A percentile compares a stretch with the other conserved stretches of the same genome.
These are phyloP conservation scores for Chrysoporthe cubensis DNA, from an alignment of 2,329 filamentous ascomycete species.

Conservation along the genomic window DNA sequence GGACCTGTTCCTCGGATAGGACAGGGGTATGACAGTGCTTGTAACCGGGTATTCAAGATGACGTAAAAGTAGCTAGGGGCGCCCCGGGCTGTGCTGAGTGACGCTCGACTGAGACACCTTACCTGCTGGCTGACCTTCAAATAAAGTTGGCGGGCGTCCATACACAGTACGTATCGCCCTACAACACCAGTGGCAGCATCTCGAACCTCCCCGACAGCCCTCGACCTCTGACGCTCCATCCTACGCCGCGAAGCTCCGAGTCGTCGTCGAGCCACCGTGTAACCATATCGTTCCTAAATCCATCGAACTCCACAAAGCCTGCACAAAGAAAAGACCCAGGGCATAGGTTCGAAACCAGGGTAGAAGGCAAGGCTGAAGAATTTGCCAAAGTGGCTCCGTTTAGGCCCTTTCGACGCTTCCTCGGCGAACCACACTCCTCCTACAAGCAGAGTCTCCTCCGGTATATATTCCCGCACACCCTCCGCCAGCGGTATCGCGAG, in stretches of 20 bases:
- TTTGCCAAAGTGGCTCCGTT: slow-evolving; percentile 50
- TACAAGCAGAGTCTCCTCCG: slow-evolving; percentile 59
- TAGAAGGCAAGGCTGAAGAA: not conserved
- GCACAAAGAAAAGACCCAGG: not conserved
- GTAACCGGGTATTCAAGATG: not conserved
- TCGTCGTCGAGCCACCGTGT: not conserved
- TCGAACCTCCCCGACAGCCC: not conserved
- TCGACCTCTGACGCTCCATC: not conserved
- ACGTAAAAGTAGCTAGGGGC: slow-evolving; percentile 9
- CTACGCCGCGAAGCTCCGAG: not conserved
- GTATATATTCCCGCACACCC: slow-evolving; percentile 68
- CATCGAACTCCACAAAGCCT: not conserved
- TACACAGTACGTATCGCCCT: not conserved
- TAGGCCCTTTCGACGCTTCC: slow-evolving; percentile 42
- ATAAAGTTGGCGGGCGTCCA: no score
- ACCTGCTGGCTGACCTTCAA: no score
- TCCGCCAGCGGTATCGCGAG: slow-evolving; percentile 66
- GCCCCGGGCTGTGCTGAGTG: not conserved
- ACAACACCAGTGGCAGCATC: not conserved
- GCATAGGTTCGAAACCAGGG: not conserved
- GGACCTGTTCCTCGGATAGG: not conserved
- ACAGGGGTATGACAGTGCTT: not conserved
- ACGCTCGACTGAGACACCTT: no score
- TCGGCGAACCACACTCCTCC: slow-evolving; percentile 43
- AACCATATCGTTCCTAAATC: not conserved